A percentile compares a stretch with the other conserved stretches of the same genome.
These are phyloP conservation scores for Talaromyces verruculosus DNA, from an alignment of 2,329 filamentous ascomycete genomes.

Conservation along the genomic window DNA sequence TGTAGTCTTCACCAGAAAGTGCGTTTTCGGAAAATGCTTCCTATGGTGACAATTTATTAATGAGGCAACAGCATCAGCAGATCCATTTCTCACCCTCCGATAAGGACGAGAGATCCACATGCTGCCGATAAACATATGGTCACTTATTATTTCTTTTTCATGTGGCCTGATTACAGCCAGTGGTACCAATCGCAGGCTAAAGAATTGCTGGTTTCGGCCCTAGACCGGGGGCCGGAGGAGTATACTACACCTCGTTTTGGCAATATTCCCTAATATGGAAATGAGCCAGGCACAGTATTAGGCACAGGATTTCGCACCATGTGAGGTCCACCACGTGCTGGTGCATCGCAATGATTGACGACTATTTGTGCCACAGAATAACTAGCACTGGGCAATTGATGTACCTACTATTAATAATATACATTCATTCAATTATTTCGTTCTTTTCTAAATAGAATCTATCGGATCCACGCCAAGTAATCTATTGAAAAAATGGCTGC, in stretches of 20 bases:
- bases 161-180: background rate
- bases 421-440: background rate
- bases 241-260: background rate
- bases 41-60: background rate
- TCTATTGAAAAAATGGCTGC: background rate
- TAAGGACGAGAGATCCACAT: background rate
- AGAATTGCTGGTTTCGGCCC: conserved; percentile 8
- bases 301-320: background rate
- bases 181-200: background rate
- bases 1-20: background rate
- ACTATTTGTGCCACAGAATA: conserved; percentile 1
- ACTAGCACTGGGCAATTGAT: background rate
- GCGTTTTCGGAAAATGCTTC: background rate
- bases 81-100: background rate
- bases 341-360: background rate
- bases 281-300: background rate
- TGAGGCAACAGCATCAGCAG: background rate
- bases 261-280: conserved; percentile 8
- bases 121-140: background rate
- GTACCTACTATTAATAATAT: background rate
- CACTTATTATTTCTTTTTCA: background rate
- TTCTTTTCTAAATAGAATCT: background rate
- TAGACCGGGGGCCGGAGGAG: background rate
- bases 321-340: background rate
- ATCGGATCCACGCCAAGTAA: background rate